Base-by-base conservation (phyloP, 148 eudicot species). In the Arbutus unedo region DNA sequence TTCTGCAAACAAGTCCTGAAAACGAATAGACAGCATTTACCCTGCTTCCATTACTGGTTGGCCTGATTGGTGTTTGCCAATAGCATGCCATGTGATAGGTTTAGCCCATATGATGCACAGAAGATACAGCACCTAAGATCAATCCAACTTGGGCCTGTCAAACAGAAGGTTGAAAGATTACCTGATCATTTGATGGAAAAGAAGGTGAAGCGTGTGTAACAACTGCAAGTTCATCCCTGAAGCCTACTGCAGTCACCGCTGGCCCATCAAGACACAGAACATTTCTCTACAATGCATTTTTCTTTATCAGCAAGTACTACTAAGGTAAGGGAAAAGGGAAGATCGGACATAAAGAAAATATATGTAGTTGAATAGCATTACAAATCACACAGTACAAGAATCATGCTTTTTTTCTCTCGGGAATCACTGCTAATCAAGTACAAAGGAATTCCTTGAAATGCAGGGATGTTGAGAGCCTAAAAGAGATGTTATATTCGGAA, bases 181-280 rank as follows among this genome's bases (percentile, higher is more conserved):
- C 98, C 98, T 96, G 98, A 71, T 94, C 98, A 88, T 90, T 87
- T 70, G 93, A 89, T 78, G 92, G 92, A 88, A 97, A 93, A 79
- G 97, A 62, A 73, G 89, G 90, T 79, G 97, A 93, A 82, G 91
- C 85, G 85, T 94, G 99, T 76, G 91, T 89, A 60, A 97, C 98
- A 83, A 97, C 91, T 21, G 94, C 98, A 78, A 97, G 96, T 90
- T 92, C 89, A 84, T 94, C 93, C 85, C 89, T 88, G 67, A 82
- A 88, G 83, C 99, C 99, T n/a, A 90, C 91, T 80, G 94, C 92
- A 82, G 98, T 94, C 78, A 97, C 97, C 76, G 93, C 98, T 82
- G 96, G 99, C 38, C 99, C 98, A 78, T 92, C 97, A 85, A 97
- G 99, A 64, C 93, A 93, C 81, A 97, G 66, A 78, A 94, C 87